Conservation (phyloP, 345 rosid species). For the Eucalyptus cloeziana region DNA sequence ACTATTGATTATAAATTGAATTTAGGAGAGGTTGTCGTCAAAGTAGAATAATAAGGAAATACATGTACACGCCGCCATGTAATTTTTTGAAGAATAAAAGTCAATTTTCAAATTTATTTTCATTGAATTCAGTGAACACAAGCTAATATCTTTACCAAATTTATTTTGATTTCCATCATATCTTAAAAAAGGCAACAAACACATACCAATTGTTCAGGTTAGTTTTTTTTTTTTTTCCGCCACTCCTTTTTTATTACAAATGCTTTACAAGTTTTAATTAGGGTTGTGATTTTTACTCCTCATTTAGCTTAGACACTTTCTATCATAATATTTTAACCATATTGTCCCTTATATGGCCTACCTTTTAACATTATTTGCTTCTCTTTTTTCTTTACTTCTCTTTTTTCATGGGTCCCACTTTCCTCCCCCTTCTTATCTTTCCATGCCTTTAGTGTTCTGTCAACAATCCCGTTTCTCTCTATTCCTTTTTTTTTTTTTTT, state of each 20-base stretch:
- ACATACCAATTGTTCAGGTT: rapidly evolving
- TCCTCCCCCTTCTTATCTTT: too few species aligned
- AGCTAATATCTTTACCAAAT: not conserved
- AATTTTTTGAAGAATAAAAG: not conserved
- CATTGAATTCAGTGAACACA: not conserved
- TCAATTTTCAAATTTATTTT: not conserved
- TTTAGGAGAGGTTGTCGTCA: not conserved
- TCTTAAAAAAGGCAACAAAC: too few species aligned
- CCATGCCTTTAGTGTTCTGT: not conserved
- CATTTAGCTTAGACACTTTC: too few species aligned
- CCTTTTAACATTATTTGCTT: too few species aligned
- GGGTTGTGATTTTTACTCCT: rapidly evolving
- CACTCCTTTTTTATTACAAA: too few species aligned
- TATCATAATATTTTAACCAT: too few species aligned
- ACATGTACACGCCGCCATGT: not conserved
- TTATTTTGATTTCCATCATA: not conserved
- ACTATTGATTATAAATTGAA: not conserved
- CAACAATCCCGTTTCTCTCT: rapidly evolving
- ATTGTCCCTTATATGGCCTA: too few species aligned
- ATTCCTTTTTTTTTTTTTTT: rapidly evolving
- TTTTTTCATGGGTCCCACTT: not conserved
- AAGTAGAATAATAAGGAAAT: not conserved
- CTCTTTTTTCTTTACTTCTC: too few species aligned
- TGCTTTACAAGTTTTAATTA: not conserved
- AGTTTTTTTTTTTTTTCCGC: too few species aligned